Base-by-base conservation (phyloP, 352 stramenopile genomes). In the Globisporangium splendens region DNA sequence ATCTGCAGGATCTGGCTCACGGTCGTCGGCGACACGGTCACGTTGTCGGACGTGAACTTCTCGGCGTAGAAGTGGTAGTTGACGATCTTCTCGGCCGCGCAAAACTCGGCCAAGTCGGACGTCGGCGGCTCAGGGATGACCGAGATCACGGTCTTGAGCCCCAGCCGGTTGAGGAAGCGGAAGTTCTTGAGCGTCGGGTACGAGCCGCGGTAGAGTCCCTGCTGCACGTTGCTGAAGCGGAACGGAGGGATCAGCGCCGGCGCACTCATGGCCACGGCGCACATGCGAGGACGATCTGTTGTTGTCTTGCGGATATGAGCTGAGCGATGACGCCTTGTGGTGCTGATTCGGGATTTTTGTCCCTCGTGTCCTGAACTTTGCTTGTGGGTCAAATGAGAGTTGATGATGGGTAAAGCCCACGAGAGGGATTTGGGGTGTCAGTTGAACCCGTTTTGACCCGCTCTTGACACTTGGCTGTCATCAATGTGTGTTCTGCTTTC, bases 141-240 rank as follows among this genome's bases (percentile, higher is more conserved):
- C 7, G 83, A 93, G 53, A 93, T 69, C 49, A 95, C 59, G 2
- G 78, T 92, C 65, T 88, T 91, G 35, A 95, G 77, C 28, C 70
- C 65, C 48, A 95, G 68, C 8, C 83, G 73, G 53, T 73, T 65
- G 47, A 95, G 63, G 59, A 95, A 95, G 18, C 82, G 80, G 48
- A 93, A 91, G 70, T 91, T 93, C 67, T 92, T 92, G 56, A 93
- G 77, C 68, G 86, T 93, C 60, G 83, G 86, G 59, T 93, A 93
- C 28, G 81, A 73, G 5, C 86, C 86, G 46, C 86, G 86, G 59
- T 91, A 93, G 44, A 95, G 59, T 14, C 78, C 70, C 41, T 93
- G 76, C 70, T 95, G 82, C 53, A 93, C 83, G 1, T 73, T 87
- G 62, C 80, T 93, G 71, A 90, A 95, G 61, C 86, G 82, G 72